Conservation (phyloP, 768 basidiomycete species). For the Tricholomella constricta region DNA sequence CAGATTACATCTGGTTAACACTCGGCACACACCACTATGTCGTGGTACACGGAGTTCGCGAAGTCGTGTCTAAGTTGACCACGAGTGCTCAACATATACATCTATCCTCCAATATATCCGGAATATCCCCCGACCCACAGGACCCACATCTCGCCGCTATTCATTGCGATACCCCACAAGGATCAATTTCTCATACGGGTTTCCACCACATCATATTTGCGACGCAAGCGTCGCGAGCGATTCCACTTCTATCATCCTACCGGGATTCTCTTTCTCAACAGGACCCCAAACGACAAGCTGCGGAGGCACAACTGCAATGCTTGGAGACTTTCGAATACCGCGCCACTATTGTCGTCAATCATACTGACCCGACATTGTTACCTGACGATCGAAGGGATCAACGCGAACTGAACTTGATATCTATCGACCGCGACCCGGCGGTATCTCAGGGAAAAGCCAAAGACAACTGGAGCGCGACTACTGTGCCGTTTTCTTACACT, state of each 20-base stretch:
- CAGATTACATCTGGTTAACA: conserved; percentile 74
- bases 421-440: conserved; percentile 12
- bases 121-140: conserved; percentile 41
- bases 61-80: conserved; percentile 57
- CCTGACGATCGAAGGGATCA: conserved; percentile 51
- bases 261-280: conserved; percentile 34
- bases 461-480: conserved; percentile 27
- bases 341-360: conserved; percentile 65
- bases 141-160: conserved; percentile 38
- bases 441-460: conserved; percentile 6
- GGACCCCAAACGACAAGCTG: conserved; percentile 26
- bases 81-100: conserved; percentile 51
- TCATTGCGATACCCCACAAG: conserved; percentile 33
- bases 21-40: conserved; percentile 72
- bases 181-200: conserved; percentile 35
- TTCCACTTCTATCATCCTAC: conserved; percentile 52
- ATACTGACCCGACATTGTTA: conserved; percentile 61
- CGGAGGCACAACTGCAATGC: conserved; percentile 47
- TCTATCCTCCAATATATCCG: conserved; percentile 50
- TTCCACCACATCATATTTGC: conserved; percentile 74
- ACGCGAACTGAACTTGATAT: conserved; percentile 68
- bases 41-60: conserved; percentile 56
- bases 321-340: conserved; percentile 57
- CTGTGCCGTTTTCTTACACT: conserved; percentile 47
- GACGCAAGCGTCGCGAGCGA: conserved; percentile 71